Evolutionary conservation across 305 asterid species (phyloP), one percentile per base, ranked within the genome.

Genomic region (Plantago lanceolata): DNA sequence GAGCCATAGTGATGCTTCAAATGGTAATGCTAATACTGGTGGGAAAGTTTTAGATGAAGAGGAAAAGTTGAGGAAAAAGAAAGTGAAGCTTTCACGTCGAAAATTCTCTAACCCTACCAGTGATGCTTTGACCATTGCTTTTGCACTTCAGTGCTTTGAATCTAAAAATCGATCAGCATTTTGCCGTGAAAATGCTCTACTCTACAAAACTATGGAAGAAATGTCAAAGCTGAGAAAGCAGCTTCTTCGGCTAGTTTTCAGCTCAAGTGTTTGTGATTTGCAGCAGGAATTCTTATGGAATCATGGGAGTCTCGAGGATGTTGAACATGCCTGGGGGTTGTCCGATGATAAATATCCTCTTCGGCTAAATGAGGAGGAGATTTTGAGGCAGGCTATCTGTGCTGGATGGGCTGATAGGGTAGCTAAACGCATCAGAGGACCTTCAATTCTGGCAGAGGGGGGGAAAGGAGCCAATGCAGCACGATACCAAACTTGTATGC

Each of bases 401-500:
- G 95, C 95, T 0, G 97, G 95, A 24, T 89, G 96, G 97, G 91
- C 86, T 37, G 95, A 89, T 71, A 65, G 96, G 77, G 96, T 89
- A 61, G 96, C 97, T 51, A 85, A 75, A 66, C 84, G 95, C 18
- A 68, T 73, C 11, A 89, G 66, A 76, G 80, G 79, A 26, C 62
- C 75, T 74, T 63, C 78, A 35, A 61, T 74, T 59, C 61, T 69
- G 50, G 45, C 81, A 6, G 94, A 86, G 33, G 91, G 79, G 57
- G 95, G 76, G 6, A 75, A 76, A 71, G 67, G 74, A 64, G 73
- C 75, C 13, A 82, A 71, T 57, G 79, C 94, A 54, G 84, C 75
- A 9, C 76, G 84, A 15, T 92, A 89, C 72, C 95, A 82, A 72
- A 88, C 96, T 66, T 87, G 88, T 75, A 79, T 61, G 79, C 84